Percentiles rank a stretch among this genome's conserved stretches.
Evolutionary conservation across 441 rosid species (phyloP).

Genomic region (Populus hybrid): DNA sequence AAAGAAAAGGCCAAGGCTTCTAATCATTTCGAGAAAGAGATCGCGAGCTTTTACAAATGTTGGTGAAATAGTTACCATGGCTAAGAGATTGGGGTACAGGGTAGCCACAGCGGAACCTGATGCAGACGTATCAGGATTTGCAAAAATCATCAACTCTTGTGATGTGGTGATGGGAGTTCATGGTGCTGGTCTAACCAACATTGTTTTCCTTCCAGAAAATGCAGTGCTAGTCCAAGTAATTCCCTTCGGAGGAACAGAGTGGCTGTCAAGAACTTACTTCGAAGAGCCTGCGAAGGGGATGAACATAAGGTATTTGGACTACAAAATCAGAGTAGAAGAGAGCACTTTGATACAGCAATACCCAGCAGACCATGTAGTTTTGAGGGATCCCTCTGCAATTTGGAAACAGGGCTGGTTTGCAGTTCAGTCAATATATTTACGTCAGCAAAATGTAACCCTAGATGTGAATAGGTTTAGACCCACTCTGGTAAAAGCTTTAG

Average conservation of each 20-base stretch:
- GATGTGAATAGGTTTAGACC: conserved; percentile 56
- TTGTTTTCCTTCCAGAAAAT: conserved; percentile 70
- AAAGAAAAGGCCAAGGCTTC: conserved; percentile 43
- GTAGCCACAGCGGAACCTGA: conserved; percentile 55
- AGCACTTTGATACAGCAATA: conserved; percentile 47
- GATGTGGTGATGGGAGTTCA: conserved; percentile 80
- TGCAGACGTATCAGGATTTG: conserved; percentile 37
- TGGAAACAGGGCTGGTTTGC: conserved; percentile 51
- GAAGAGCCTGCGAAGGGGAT: conserved; percentile 57
- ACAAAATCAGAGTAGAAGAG: conserved; percentile 55
- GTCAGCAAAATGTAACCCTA: conserved; percentile 62
- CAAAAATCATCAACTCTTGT: conserved; percentile 56
- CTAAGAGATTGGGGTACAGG: conserved; percentile 40
- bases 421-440: conserved; percentile 56
- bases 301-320: conserved; percentile 65
- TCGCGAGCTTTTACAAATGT: conserved; percentile 55
- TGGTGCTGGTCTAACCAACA: conserved; percentile 89
- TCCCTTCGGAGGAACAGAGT: conserved; percentile 62
- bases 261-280: conserved; percentile 51
- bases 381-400: conserved; percentile 42
- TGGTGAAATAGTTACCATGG: conserved; percentile 41
- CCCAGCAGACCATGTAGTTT: conserved; percentile 49
- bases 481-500: conserved; percentile 56
- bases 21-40: conserved; percentile 50
- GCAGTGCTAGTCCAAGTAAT: conserved; percentile 64